Evolutionary conservation across 2,329 filamentous ascomycete species (phyloP).

Genomic region (Fusarium buxicola): DNA sequence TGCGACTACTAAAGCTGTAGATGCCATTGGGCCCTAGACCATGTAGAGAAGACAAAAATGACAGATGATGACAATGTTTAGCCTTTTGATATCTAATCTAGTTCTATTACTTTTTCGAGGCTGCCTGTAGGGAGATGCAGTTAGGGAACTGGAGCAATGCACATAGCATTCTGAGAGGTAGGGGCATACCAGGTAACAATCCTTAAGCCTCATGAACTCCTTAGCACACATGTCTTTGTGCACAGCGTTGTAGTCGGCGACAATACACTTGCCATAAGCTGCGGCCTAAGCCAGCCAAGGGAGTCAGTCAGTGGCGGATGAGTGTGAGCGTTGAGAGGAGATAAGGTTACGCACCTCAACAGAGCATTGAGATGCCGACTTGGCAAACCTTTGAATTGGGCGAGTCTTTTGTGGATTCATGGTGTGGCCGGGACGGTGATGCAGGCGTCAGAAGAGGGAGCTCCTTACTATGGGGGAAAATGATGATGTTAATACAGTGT

Average conservation of each 20-base stretch:
- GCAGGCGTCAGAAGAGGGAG: neutral
- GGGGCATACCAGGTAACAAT: constrained; percentile 82
- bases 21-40: constrained; percentile 4
- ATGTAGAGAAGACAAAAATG: constrained; percentile 24
- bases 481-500: constrained; percentile 25
- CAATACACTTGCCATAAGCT: constrained; percentile 90
- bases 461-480: neutral
- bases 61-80: constrained; percentile 25
- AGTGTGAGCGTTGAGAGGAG: neutral
- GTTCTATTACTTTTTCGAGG: constrained; percentile 44
- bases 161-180: neutral
- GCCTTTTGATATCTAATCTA: constrained; percentile 11
- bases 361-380: constrained; percentile 67
- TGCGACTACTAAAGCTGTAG: constrained; percentile 81
- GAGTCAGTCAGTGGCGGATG: constrained; percentile 8
- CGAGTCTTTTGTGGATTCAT: constrained; percentile 50
- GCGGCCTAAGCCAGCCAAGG: constrained; percentile 70
- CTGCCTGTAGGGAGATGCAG: constrained; percentile 32
- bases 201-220: constrained; percentile 86
- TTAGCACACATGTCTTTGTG: constrained; percentile 90
- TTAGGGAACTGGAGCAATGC: constrained; percentile 4
- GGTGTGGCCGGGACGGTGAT: constrained; percentile 3
- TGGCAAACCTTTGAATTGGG: constrained; percentile 67
- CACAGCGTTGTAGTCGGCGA: constrained; percentile 88
- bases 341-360: constrained; percentile 57